Base-by-base conservation (phyloP, 176 grass and related monocot species). In the Avena insularis region DNA sequence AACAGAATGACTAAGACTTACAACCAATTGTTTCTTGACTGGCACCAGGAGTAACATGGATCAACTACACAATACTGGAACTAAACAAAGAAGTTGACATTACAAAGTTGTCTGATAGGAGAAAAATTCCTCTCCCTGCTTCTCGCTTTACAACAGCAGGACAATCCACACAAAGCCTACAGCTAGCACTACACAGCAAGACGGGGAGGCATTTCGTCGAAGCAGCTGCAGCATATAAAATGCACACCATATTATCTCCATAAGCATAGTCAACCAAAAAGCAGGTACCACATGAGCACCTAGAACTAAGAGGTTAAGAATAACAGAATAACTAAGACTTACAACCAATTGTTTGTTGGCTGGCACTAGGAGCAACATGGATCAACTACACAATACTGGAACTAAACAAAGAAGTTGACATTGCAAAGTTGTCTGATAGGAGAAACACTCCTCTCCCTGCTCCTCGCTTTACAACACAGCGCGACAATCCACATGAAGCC, bases 101-200 rank as follows among this genome's bases (percentile, higher is more conserved):
- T 20, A 35, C 43, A 81, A 46, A 70, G 77, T 78, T 70, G 5
- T 64, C 0, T 36, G 12, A 19, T 31, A 92, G 12, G 68, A 49
- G 36, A 50, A 60, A 29, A 15, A 71, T 61, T 27, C 9, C 1
- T 58, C 78, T 61, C 7, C 27, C 46, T 75, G 19, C 23, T 14
- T 72, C 75, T 67, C n/a, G 49, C 35, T 73, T 89, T 86, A 89
- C 72, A 79, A 36, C 45, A 89, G 79, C 84, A 86, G 63, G 56
- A 82, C 48, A 47, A 61, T 77, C 27, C 38, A 40, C 38, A 40
- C 38, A 1, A 40, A 40, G 38, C 38, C 38, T 40, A 40, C 38
- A 40, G 5, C 38, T 40, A 40, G 38, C 38, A 40, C 38, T 40
- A 40, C 38, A 40, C 5, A 40, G 38, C 38, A 6, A 40, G 38